Conservation (phyloP, 257 asterid genomes). For the Linaria vulgaris region DNA sequence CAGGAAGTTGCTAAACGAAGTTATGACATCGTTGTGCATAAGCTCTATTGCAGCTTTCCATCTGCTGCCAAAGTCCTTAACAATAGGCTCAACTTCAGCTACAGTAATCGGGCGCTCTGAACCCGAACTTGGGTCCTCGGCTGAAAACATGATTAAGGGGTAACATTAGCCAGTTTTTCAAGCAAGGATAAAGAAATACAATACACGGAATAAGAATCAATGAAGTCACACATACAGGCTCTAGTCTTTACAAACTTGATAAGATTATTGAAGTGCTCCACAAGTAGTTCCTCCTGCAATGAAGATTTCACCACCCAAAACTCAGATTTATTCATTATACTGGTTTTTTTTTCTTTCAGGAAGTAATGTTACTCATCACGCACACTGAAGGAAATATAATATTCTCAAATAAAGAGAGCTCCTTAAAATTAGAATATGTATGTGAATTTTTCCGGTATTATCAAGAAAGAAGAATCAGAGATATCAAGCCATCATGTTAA, state of each 20-base stretch:
- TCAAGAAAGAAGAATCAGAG: background rate
- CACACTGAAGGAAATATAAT: background rate
- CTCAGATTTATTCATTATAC: background rate
- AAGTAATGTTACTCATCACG: background rate
- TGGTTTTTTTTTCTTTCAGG: background rate
- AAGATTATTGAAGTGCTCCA: constrained; percentile 83
- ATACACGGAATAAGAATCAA: background rate
- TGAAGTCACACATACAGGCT: constrained; percentile 58
- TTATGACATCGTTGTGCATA: constrained; percentile 93
- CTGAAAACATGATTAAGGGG: constrained; percentile 33
- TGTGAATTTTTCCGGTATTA: constrained; percentile 5
- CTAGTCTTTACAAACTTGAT: constrained; percentile 91
- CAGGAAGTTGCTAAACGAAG: constrained; percentile 86
- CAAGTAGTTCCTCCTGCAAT: constrained; percentile 84
- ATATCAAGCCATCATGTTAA: background rate
- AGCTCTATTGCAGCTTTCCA: constrained; percentile 97
- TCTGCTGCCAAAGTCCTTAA: constrained; percentile 88
- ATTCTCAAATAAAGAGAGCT: constrained; percentile 10
- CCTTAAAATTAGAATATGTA: constrained; percentile 10
- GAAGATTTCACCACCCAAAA: constrained; percentile 19
- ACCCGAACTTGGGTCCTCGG: constrained; percentile 73
- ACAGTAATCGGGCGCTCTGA: constrained; percentile 62
- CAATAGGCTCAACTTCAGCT: constrained; percentile 81
- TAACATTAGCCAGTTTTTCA: constrained; percentile 10
- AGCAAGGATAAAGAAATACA: background rate